Percentiles rank a stretch among this genome's conserved stretches.
These are phyloP conservation scores for Aspergillus proliferans DNA, from an alignment of 2,329 filamentous ascomycete species.

Conservation along the genomic window DNA sequence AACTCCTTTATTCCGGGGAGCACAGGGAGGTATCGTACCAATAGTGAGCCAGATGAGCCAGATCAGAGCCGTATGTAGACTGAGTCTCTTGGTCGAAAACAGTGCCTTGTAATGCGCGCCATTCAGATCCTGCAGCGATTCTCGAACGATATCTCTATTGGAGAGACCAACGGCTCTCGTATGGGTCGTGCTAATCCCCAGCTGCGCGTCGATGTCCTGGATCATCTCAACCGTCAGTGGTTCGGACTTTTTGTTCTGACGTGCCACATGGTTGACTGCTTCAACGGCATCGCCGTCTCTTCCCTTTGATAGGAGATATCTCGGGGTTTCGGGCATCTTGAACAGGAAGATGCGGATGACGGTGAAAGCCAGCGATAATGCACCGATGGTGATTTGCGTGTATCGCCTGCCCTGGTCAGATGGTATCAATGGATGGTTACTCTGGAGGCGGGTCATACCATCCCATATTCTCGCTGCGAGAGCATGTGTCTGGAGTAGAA, in stretches of 20 bases:
- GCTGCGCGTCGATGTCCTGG: conserved; percentile 20
- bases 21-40: neutral
- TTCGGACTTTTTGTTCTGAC: conserved; percentile 20
- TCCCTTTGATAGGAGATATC: conserved; percentile 24
- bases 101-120: conserved; percentile 21
- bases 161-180: conserved; percentile 10
- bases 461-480: conserved; percentile 20
- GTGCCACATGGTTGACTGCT: conserved; percentile 38
- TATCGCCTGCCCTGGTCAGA: conserved; percentile 15
- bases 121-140: conserved; percentile 24
- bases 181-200: conserved; percentile 2
- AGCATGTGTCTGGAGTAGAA: conserved; percentile 17
- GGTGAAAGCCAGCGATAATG: conserved; percentile 18
- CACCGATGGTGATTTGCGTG: conserved; percentile 21
- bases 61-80: conserved; percentile 28
- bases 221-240: conserved; percentile 26
- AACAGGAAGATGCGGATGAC: conserved; percentile 22
- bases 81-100: conserved; percentile 20
- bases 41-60: conserved; percentile 43
- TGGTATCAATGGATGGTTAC: neutral
- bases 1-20: neutral
- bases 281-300: conserved; percentile 44
- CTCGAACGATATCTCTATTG: conserved; percentile 20
- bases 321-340: conserved; percentile 24
- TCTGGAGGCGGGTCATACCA: conserved; percentile 12